Evolutionary conservation across 176 grass and related monocot species (phyloP), one percentile per base, ranked within the genome.

Genomic region (Juncus effusus): DNA sequence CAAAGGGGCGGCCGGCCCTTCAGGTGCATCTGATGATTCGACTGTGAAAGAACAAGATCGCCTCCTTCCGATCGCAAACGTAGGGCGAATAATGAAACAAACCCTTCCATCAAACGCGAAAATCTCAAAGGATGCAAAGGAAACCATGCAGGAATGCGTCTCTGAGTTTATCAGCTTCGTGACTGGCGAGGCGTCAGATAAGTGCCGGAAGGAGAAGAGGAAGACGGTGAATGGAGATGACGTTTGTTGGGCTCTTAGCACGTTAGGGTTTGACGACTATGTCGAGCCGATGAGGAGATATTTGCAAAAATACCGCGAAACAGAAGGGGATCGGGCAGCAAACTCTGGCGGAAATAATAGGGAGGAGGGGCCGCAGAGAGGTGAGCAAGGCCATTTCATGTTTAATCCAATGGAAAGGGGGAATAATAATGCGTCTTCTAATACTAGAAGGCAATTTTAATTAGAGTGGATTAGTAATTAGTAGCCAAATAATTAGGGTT

Each of bases 151-250:
- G 75, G 89, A 93, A 81, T 93, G 85, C 65, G 89, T 81, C 2
- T 93, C 89, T 2, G 89, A 93, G 82, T 88, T 93, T 82, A 93
- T 93, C 79, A 82, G 89, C 82, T 93, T 93, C 74, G 76, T 93
- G 81, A 93, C 89, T 16, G 81, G 78, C 3, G 89, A 93, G 76
- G 89, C 89, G 16, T 87, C 89, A 38, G 89, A 88, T 82, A 88
- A 84, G 78, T 93, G 89, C 81, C 81, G 81, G 60, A 85, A 82
- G 78, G 84, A 93, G 78, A 93, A 93, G 75, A 79, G 89, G 62
- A 93, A 93, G 85, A 93, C 89, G 11, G 78, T 93, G 72, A 93
- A 93, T 76, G 89, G 89, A 69, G 89, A 93, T 61, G 89, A 93
- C 64, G 79, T 93, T 74, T 93, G 89, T 77, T 81, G 81, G 81